Conservation (phyloP, 306 rosid genomes). For the Betula pendula region DNA sequence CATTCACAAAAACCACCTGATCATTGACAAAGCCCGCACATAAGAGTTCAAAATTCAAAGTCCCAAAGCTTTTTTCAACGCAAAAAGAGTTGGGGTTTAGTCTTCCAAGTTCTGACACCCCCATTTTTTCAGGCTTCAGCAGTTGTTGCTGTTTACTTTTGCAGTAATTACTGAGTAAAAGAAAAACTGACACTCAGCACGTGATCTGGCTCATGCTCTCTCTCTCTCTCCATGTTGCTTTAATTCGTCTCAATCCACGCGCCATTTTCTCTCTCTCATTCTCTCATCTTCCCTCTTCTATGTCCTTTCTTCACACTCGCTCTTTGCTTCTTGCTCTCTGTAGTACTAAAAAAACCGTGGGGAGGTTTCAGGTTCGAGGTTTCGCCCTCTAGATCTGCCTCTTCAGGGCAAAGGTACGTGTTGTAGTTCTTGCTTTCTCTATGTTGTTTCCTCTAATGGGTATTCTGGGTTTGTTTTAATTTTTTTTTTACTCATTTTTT, state of each 20-base stretch:
- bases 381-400: slow-evolving; percentile 42
- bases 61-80: background rate
- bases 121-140: slow-evolving; percentile 19
- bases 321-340: slow-evolving; percentile 7
- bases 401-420: slow-evolving; percentile 19
- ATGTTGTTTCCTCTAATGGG: slow-evolving; percentile 6
- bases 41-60: background rate
- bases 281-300: background rate
- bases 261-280: slow-evolving; percentile 33
- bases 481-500: background rate
- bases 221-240: slow-evolving; percentile 24
- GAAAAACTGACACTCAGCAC: slow-evolving; percentile 62
- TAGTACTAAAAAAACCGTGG: background rate
- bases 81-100: background rate
- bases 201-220: slow-evolving; percentile 43
- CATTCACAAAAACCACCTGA: background rate
- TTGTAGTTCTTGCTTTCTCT: slow-evolving; percentile 3
- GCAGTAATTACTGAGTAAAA: slow-evolving; percentile 3
- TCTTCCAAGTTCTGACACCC: slow-evolving; percentile 46
- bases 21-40: background rate
- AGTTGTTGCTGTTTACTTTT: slow-evolving; percentile 18
- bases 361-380: slow-evolving; percentile 19
- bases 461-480: background rate
- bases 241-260: slow-evolving; percentile 49
- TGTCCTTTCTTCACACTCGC: background rate